These are phyloP conservation scores for Sporothrix curviconia DNA, from an alignment of 2,329 filamentous ascomycete species.

Conservation along the genomic window DNA sequence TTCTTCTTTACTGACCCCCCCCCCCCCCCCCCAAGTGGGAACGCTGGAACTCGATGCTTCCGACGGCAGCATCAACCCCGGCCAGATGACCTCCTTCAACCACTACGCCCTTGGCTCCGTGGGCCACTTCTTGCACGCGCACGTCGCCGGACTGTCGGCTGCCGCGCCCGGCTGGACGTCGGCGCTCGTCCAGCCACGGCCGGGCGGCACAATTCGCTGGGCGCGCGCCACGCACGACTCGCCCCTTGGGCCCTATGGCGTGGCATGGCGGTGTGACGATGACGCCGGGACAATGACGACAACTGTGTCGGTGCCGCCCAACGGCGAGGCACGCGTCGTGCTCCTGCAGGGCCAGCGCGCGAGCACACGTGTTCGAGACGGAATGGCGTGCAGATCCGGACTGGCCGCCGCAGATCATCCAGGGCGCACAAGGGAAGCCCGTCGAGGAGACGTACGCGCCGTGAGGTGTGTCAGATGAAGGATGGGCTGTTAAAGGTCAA, in stretches of 20 bases:
- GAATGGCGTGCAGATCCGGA: constrained; percentile 4
- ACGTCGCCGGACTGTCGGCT: not conserved
- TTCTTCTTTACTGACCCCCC: constrained; percentile 32
- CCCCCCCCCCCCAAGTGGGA: constrained; percentile 36
- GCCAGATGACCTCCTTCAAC: constrained; percentile 36
- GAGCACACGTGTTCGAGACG: constrained; percentile 5
- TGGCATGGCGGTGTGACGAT: not conserved
- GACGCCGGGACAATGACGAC: not conserved
- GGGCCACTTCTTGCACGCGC: constrained; percentile 2
- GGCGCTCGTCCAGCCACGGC: constrained; percentile 21
- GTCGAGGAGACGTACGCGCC: not conserved
- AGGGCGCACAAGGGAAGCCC: not conserved
- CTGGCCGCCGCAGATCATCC: constrained; percentile 4
- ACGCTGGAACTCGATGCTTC: constrained; percentile 36
- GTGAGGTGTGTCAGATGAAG: too few species aligned
- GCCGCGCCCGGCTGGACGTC: constrained; percentile 15
- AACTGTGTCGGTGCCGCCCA: constrained; percentile 3
- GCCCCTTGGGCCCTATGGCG: constrained; percentile 5
- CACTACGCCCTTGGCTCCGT: constrained; percentile 34
- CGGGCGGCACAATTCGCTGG: constrained; percentile 4
- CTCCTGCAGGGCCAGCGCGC: constrained; percentile 3
- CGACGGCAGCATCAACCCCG: constrained; percentile 32
- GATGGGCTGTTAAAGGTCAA: too few species aligned
- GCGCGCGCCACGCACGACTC: constrained; percentile 6
- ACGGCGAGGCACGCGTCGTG: constrained; percentile 6